Evolutionary conservation across 2,329 filamentous ascomycete species (phyloP), one percentile per base, ranked within the genome.

Genomic region (Fusarium sp.): DNA sequence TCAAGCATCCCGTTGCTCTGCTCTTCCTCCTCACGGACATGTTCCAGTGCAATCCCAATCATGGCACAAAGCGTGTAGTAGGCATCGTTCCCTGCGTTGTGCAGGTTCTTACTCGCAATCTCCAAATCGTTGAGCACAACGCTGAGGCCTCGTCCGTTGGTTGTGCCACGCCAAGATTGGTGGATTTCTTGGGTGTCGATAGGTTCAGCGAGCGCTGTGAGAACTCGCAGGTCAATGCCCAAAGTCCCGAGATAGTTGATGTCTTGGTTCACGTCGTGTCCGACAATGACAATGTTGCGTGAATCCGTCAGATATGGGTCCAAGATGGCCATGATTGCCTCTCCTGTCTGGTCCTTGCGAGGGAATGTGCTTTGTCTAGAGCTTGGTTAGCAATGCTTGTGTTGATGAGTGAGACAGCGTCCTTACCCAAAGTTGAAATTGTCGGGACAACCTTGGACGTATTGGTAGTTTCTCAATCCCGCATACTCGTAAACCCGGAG

Each of bases 11-110:
- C 25, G 25, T 49, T 61, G 50, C 38, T 58, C 52, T 61, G 56
- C 19, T 60, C 59, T 35, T 69, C 64, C 29, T 67, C 53, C 50
- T 70, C 65, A 29, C 65, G 57, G 8, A 53, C 34, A 12, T 68
- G 55, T 51, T 72, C 69, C 19, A 76, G 34, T 2, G 73, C 75
- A 15, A 78, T 59, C 0, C 71, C 85, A 7, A 97, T 74, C 81
- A 95, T 85, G 7, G 87, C 89, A 60, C 89, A 87, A 61, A 96
- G 76, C 0, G 92, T 94, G 73, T 90, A 95, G 2, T 88, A 84
- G 0, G 93, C 92, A 72, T 97, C 93, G 65, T 97, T 97, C 2
- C 93, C 88, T 0, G 89, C 93, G 71, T 96, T 96, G 75, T 97
- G 93, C n/a, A 94, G 80, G 67, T 90, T 81, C 75, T 80, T 85